phyloP scores from a whole-genome alignment of 768 basidiomycete species.

The Tremella mesenterica region DNA sequence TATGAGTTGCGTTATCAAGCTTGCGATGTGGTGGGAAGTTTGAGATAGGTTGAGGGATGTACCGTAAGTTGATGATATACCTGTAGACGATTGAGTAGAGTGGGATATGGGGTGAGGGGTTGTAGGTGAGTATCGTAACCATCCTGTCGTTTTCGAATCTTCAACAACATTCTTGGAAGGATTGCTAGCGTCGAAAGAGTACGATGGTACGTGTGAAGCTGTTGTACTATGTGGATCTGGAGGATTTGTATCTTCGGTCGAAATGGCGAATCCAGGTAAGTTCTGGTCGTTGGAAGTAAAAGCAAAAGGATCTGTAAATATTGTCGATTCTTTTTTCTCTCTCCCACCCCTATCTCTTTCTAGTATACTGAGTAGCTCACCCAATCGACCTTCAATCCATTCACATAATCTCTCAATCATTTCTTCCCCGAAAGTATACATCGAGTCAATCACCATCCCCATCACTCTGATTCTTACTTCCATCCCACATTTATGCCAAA shows the following conservation, averaged over 20 bases:
- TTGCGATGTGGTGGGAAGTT: constrained; percentile 54
- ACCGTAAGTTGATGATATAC: constrained; percentile 50
- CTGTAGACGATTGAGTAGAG: background rate
- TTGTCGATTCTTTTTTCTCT: background rate
- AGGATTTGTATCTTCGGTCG: background rate
- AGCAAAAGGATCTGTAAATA: constrained; percentile 4
- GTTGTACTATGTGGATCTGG: constrained; percentile 12
- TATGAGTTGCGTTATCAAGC: constrained; percentile 58
- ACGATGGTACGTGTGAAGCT: too few species aligned
- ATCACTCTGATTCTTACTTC: constrained; percentile 55
- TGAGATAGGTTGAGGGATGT: constrained; percentile 53
- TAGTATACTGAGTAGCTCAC: constrained; percentile 48
- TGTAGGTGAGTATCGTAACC: constrained; percentile 30
- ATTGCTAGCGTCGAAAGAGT: too few species aligned
- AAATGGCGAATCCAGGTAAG: background rate
- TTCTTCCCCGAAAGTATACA: constrained; percentile 57
- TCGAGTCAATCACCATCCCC: constrained; percentile 64
- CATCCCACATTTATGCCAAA: constrained; percentile 53
- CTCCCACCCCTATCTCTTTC: constrained; percentile 13
- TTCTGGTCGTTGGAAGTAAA: background rate
- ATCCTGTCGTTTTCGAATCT: too few species aligned
- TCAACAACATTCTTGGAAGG: too few species aligned
- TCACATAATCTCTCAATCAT: constrained; percentile 59
- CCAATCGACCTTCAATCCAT: constrained; percentile 62
- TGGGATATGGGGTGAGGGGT: constrained; percentile 6